phyloP scores from a whole-genome alignment of 1,139 yeast species.

The Pneumocystis canis region DNA sequence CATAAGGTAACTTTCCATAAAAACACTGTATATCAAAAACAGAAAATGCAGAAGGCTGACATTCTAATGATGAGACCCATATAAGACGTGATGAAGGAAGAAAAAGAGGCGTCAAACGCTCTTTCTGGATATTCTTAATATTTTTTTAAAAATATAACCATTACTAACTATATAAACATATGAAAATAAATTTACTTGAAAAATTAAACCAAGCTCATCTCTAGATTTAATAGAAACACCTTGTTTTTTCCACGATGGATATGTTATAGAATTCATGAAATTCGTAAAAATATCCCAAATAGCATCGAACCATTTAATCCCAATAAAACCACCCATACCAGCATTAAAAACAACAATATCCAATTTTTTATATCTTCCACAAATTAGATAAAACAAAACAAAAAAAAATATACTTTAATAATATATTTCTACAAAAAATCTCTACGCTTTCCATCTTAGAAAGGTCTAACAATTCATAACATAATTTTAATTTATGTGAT shows the following conservation, averaged over 20 bases:
- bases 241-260: constrained; percentile 73
- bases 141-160: background rate
- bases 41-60: constrained; percentile 10
- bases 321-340: constrained; percentile 74
- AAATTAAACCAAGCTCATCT: constrained; percentile 68
- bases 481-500: constrained; percentile 45
- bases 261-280: constrained; percentile 68
- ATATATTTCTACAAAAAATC: constrained; percentile 18
- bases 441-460: constrained; percentile 79
- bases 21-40: constrained; percentile 60
- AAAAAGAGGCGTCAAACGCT: background rate
- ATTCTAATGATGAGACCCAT: constrained; percentile 10
- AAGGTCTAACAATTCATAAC: constrained; percentile 74
- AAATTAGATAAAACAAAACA: background rate
- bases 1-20: constrained; percentile 56
- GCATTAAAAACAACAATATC: constrained; percentile 72
- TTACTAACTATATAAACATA: constrained; percentile 52
- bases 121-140: background rate
- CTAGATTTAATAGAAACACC: constrained; percentile 52
- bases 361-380: background rate
- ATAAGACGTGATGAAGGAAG: background rate
- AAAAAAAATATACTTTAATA: background rate
- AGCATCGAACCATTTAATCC: constrained; percentile 77
- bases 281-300: constrained; percentile 42
- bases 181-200: constrained; percentile 90